phyloP scores from a whole-genome alignment of 75 land plant species.

The Cryptomeria japonica region DNA sequence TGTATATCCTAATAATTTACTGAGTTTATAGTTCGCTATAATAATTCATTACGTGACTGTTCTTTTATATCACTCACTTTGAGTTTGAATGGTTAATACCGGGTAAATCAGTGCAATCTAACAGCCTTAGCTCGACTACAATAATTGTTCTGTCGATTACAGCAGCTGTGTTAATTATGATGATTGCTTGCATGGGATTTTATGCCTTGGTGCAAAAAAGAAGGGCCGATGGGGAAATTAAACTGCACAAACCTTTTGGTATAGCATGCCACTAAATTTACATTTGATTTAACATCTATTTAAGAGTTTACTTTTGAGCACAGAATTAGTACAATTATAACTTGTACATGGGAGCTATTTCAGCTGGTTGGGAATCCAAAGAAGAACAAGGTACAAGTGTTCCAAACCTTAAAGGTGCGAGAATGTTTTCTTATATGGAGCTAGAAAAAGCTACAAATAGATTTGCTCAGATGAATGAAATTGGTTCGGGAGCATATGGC shows the following conservation, averaged over 20 bases:
- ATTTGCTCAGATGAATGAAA: constrained; percentile 60
- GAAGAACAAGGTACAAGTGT: constrained; percentile 62
- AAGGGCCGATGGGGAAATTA: background rate
- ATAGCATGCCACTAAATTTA: constrained; percentile 25
- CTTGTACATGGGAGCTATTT: constrained; percentile 33
- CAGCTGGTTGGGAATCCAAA: constrained; percentile 57
- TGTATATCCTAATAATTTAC: background rate
- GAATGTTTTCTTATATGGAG: constrained; percentile 71
- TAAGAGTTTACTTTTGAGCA: background rate
- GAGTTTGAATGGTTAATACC: constrained; percentile 17
- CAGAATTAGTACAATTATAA: constrained; percentile 17
- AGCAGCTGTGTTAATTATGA: background rate
- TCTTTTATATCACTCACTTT: background rate
- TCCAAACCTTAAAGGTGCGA: constrained; percentile 81
- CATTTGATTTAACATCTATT: constrained; percentile 38
- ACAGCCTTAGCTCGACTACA: background rate
- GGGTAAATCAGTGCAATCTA: background rate
- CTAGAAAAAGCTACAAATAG: constrained; percentile 70
- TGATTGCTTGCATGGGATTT: background rate
- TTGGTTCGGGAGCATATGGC: constrained; percentile 88
- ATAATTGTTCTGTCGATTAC: background rate
- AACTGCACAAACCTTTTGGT: constrained; percentile 14
- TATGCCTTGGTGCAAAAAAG: constrained; percentile 20
- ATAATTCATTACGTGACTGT: background rate
- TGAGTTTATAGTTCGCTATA: background rate